Base-by-base conservation (phyloP, 257 asterid genomes). In the Petrea volubilis region DNA sequence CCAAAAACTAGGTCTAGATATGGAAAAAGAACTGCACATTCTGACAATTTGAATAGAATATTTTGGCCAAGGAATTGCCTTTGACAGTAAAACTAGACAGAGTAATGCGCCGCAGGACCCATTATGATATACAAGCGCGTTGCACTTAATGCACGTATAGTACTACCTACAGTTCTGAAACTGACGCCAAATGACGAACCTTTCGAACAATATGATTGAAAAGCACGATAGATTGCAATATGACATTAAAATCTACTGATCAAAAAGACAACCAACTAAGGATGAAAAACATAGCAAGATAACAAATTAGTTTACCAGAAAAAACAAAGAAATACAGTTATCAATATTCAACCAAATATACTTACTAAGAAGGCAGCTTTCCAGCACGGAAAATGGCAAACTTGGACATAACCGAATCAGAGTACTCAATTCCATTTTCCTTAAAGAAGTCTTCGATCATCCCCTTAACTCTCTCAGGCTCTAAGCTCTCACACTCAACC, bases 401-500 rank as follows among this genome's bases (percentile, higher is more conserved):
- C 80, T 94, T 94, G 18, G 97, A 91, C 82, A 64, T 73, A 25
- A 84, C 71, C 0, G 98, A 94, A 73, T 94, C 90, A 7, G 91
- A 80, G 50, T 81, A 86, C 56, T 84, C 87, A 41, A 94, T 78
- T 2, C 61, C 93, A 77, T 94, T 89, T 56, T 88, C 87, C 85
- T 91, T 86, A 77, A 94, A 80, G 73, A 86, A 86, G 25, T 67
- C 78, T 34, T 78, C 93, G 74, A 91, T 88, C 86, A 84, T 84
- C 76, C 23, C 87, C 81, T 88, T 94, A 50, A 72, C 90, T 59
- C 67, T 88, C 67, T 94, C 99, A 15, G 99, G 98, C 78, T 94
- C 99, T 0, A 72, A 23, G 60, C 95, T 94, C 83, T 94, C 97
- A 31, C 99, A 94, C 74, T 94, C 97, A 3, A 94, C 85, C 95